Percentiles rank a stretch among this genome's conserved stretches.
phyloP scores from a whole-genome alignment of 2,329 filamentous ascomycete genomes.

The Dothiorella sarmentorum region DNA sequence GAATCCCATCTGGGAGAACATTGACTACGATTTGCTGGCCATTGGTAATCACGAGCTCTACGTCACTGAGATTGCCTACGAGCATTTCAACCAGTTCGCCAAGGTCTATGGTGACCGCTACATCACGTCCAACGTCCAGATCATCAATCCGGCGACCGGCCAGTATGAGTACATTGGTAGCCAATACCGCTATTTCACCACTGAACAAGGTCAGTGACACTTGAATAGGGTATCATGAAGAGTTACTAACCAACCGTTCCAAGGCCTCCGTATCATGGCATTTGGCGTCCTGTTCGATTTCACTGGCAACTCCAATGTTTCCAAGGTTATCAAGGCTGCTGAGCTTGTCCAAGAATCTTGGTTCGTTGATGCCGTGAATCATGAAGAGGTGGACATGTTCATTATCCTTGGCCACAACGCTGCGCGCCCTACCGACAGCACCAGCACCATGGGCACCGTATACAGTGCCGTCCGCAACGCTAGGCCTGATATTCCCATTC shows the following conservation, averaged over 20 bases:
- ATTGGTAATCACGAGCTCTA: slow-evolving; percentile 66
- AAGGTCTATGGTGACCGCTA: slow-evolving; percentile 55
- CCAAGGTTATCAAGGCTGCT: slow-evolving; percentile 56
- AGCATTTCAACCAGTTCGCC: slow-evolving; percentile 58
- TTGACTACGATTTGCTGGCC: slow-evolving; percentile 54
- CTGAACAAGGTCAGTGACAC: slow-evolving; percentile 38
- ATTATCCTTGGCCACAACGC: slow-evolving; percentile 64
- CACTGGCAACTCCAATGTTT: slow-evolving; percentile 57
- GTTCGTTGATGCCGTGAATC: slow-evolving; percentile 58
- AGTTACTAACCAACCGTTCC: background rate
- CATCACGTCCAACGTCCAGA: slow-evolving; percentile 53
- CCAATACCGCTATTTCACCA: slow-evolving; percentile 51
- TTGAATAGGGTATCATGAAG: too few species aligned
- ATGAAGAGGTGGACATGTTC: slow-evolving; percentile 58
- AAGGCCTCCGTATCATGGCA: slow-evolving; percentile 49
- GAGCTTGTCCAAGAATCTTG: slow-evolving; percentile 53
- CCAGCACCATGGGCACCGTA: slow-evolving; percentile 47
- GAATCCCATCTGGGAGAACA: slow-evolving; percentile 50
- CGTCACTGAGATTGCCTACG: slow-evolving; percentile 58
- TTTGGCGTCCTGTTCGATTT: slow-evolving; percentile 52
- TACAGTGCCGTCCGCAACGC: slow-evolving; percentile 57
- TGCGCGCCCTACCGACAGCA: slow-evolving; percentile 46
- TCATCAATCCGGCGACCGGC: slow-evolving; percentile 43
- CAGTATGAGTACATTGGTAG: slow-evolving; percentile 46
- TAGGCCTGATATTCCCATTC: slow-evolving; percentile 57